Conservation (phyloP, 1,284 basidiomycete species). For the Tylopilus orsonianus region DNA sequence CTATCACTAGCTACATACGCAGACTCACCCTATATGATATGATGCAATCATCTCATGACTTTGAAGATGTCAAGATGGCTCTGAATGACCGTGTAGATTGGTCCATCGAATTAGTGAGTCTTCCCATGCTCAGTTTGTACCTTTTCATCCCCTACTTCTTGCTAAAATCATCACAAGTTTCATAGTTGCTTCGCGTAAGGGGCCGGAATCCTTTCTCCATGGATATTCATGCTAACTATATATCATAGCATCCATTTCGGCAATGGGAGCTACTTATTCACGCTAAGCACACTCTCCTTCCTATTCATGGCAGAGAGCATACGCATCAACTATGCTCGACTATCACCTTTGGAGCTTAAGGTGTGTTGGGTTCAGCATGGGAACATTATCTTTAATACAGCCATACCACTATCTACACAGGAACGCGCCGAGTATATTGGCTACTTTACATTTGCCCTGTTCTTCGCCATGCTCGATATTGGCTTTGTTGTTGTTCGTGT, state of each 20-base stretch:
- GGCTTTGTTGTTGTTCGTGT: slow-evolving; percentile 22
- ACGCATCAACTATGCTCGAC: slow-evolving; percentile 22
- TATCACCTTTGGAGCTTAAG: slow-evolving; percentile 27
- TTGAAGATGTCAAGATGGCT: slow-evolving; percentile 21
- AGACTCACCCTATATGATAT: slow-evolving; percentile 18
- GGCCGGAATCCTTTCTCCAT: not conserved
- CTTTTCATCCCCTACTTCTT: slow-evolving; percentile 1
- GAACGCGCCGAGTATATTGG: slow-evolving; percentile 17
- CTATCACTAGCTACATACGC: slow-evolving; percentile 4
- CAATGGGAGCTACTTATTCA: slow-evolving; percentile 11
- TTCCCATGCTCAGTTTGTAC: not conserved
- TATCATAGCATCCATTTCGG: slow-evolving; percentile 27
- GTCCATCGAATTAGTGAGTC: slow-evolving; percentile 28
- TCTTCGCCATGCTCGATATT: slow-evolving; percentile 24
- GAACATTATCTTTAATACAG: not conserved
- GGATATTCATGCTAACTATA: slow-evolving; percentile 3
- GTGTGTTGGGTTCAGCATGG: slow-evolving; percentile 7
- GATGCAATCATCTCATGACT: slow-evolving; percentile 18
- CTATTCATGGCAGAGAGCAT: slow-evolving; percentile 25
- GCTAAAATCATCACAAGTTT: slow-evolving; percentile 15
- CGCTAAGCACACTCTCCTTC: slow-evolving; percentile 14
- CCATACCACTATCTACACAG: too few species aligned
- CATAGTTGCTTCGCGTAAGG: slow-evolving; percentile 26
- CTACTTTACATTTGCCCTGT: slow-evolving; percentile 16
- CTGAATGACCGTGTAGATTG: slow-evolving; percentile 20